Conservation (phyloP, 2,329 filamentous ascomycete genomes). For the Aspergillus sergii region DNA sequence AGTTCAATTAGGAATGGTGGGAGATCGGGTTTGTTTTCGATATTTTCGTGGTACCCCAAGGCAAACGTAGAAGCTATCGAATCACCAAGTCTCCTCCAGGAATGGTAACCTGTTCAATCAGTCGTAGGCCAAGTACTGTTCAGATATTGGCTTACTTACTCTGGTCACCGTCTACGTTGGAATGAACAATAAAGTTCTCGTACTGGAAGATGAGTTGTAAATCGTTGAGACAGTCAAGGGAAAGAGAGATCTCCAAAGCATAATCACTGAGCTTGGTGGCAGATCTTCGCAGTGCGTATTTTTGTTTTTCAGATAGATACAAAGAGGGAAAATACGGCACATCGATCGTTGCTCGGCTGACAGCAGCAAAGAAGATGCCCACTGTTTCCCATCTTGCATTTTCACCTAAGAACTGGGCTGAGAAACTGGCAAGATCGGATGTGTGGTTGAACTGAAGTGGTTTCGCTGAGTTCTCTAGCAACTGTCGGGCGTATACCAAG, state of each 20-base stretch:
- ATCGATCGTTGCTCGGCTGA: constrained; percentile 40
- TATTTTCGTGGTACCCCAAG: constrained; percentile 49
- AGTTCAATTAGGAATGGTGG: constrained; percentile 44
- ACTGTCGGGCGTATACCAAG: not conserved
- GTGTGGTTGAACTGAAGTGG: constrained; percentile 5
- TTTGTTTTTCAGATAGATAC: constrained; percentile 29
- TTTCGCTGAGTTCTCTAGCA: constrained; percentile 1
- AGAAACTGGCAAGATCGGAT: constrained; percentile 21
- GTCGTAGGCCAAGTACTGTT: not conserved
- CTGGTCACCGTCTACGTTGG: constrained; percentile 48
- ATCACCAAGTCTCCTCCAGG: constrained; percentile 52
- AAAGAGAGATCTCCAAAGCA: constrained; percentile 40
- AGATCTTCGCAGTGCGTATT: constrained; percentile 28
- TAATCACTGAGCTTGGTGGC: constrained; percentile 36
- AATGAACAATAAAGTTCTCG: constrained; percentile 51
- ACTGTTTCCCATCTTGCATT: constrained; percentile 44
- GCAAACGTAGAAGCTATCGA: constrained; percentile 50
- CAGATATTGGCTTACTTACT: constrained; percentile 33
- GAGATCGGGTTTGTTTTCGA: constrained; percentile 29
- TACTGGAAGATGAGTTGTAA: constrained; percentile 51
- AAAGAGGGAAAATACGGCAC: constrained; percentile 31
- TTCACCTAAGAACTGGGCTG: constrained; percentile 27
- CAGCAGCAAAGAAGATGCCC: constrained; percentile 41
- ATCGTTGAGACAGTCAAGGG: constrained; percentile 44
- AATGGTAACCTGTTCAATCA: constrained; percentile 41